Evolutionary conservation across 1,284 basidiomycete genomes (phyloP).

Genomic region (Thelephora terrestris): DNA sequence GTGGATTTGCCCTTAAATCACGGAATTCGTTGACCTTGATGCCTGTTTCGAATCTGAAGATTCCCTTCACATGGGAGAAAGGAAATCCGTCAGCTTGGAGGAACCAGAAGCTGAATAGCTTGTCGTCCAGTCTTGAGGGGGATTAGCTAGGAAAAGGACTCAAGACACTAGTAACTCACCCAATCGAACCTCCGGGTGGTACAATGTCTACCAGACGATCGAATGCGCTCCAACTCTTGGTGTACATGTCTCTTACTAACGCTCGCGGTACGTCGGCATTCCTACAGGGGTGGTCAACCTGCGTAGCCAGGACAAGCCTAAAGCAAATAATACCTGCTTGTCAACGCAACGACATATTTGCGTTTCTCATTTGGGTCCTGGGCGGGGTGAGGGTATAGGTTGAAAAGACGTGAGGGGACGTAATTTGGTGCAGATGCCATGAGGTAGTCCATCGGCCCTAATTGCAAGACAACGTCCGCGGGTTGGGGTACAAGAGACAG

Average conservation of each 20-base stretch:
- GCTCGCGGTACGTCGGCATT: slow-evolving; percentile 79
- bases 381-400: slow-evolving; percentile 65
- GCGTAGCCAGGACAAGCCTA: neutral
- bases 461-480: slow-evolving; percentile 60
- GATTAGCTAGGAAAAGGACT: slow-evolving; percentile 3
- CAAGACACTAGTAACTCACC: slow-evolving; percentile 35
- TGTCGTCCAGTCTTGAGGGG: slow-evolving; percentile 65
- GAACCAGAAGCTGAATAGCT: slow-evolving; percentile 79
- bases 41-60: slow-evolving; percentile 76
- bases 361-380: slow-evolving; percentile 63
- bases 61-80: slow-evolving; percentile 70
- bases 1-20: slow-evolving; percentile 75
- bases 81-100: slow-evolving; percentile 68
- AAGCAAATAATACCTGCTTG: slow-evolving; percentile 43
- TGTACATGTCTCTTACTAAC: slow-evolving; percentile 79
- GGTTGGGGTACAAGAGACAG: slow-evolving; percentile 62
- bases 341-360: slow-evolving; percentile 58
- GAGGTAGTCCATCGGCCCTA: slow-evolving; percentile 70
- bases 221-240: slow-evolving; percentile 83
- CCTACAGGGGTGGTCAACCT: slow-evolving; percentile 24
- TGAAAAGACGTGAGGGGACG: slow-evolving; percentile 59
- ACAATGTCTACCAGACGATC: slow-evolving; percentile 77
- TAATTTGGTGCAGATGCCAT: slow-evolving; percentile 64
- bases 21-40: slow-evolving; percentile 78
- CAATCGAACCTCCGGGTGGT: slow-evolving; percentile 77